phyloP scores from a whole-genome alignment of 805 yeast genomes.

The Hanseniaspora guilliermondii region DNA sequence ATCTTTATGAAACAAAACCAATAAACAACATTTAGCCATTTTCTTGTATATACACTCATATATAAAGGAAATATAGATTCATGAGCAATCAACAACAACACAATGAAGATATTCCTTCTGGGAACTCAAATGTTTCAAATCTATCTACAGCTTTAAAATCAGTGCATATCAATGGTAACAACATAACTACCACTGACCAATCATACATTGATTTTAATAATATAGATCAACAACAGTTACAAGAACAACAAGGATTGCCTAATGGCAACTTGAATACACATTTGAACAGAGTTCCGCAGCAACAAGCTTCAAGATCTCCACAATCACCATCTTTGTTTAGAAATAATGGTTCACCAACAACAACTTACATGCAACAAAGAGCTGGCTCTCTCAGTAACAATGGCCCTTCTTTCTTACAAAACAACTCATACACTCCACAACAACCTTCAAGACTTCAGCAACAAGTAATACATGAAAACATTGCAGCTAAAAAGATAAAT shows the following conservation, averaged over 20 bases:
- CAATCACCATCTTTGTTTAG: slow-evolving; percentile 9
- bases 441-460: slow-evolving; percentile 15
- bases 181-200: slow-evolving; percentile 23
- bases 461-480: slow-evolving; percentile 22
- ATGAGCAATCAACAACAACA: background rate
- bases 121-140: slow-evolving; percentile 23
- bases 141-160: slow-evolving; percentile 28
- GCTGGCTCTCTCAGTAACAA: slow-evolving; percentile 9
- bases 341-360: slow-evolving; percentile 14
- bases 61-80: background rate
- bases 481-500: slow-evolving; percentile 1
- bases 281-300: slow-evolving; percentile 6
- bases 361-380: slow-evolving; percentile 14
- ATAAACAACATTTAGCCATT: too few species aligned
- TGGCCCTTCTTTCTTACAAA: slow-evolving; percentile 3
- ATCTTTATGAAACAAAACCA: too few species aligned
- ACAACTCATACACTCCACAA: slow-evolving; percentile 14
- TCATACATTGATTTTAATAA: slow-evolving; percentile 22
- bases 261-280: slow-evolving; percentile 22
- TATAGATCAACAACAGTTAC: slow-evolving; percentile 15
- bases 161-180: slow-evolving; percentile 24
- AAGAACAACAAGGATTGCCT: slow-evolving; percentile 14
- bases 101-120: background rate
- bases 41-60: background rate
- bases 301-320: slow-evolving; percentile 5